A percentile compares a stretch with the other conserved stretches of the same genome.
phyloP scores from a whole-genome alignment of 306 rosid species.

The Corylus heterophylla region DNA sequence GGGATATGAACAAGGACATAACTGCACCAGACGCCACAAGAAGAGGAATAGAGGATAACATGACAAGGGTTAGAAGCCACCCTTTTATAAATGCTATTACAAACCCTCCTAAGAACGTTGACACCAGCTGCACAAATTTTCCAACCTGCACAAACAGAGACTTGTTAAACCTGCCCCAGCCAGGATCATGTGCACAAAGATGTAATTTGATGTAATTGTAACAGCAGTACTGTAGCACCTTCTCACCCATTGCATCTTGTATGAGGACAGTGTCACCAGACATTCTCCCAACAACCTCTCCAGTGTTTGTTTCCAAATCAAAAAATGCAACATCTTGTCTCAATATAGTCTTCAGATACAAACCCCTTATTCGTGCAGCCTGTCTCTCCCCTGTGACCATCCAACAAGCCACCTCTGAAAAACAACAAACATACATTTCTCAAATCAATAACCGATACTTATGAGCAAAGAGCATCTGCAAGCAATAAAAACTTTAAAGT shows the following conservation, averaged over 20 bases:
- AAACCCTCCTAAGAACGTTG: constrained; percentile 78
- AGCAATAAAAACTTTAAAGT: too few relatives aligned
- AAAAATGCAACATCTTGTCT: constrained; percentile 87
- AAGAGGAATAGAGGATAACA: constrained; percentile 77
- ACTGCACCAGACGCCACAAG: constrained; percentile 63
- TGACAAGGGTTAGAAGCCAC: constrained; percentile 83
- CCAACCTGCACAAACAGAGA: constrained; percentile 68
- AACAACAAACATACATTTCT: too few relatives aligned
- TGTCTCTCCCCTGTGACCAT: constrained; percentile 98
- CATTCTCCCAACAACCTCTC: constrained; percentile 91
- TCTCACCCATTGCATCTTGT: constrained; percentile 98
- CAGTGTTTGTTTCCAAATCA: constrained; percentile 83
- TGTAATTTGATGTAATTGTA: not conserved
- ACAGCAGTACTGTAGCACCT: constrained; percentile 45
- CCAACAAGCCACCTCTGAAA: constrained; percentile 85
- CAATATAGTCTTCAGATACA: constrained; percentile 79
- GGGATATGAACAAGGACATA: constrained; percentile 54
- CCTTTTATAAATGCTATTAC: constrained; percentile 70
- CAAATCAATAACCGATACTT: too few relatives aligned
- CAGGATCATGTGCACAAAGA: not conserved
- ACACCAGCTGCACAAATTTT: constrained; percentile 61
- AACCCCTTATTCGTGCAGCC: constrained; percentile 77
- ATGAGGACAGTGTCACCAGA: constrained; percentile 95
- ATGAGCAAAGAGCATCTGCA: too few relatives aligned
- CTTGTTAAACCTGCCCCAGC: not conserved